Conservation (phyloP, 106 monocot genomes). For the Gastrodia elata region DNA sequence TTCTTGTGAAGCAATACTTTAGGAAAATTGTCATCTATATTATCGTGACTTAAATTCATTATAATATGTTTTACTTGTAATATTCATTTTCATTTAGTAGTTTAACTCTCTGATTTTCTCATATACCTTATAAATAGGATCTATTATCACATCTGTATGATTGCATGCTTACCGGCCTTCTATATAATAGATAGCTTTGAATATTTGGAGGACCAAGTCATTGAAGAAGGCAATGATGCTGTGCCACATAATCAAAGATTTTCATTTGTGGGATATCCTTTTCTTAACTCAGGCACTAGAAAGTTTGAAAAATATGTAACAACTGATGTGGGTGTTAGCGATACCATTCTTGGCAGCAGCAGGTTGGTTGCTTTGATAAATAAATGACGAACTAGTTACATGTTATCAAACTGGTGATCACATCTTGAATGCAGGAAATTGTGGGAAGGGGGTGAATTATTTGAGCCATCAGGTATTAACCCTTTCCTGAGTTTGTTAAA, state of each 20-base stretch:
- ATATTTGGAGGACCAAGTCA: slow-evolving; percentile 11
- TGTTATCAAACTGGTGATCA: not conserved
- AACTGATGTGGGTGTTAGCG: slow-evolving; percentile 13
- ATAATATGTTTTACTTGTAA: not conserved
- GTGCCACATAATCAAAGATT: slow-evolving; percentile 8
- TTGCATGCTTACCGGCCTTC: not conserved
- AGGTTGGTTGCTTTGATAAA: slow-evolving; percentile 36
- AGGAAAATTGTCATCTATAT: not conserved
- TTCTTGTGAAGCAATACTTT: slow-evolving; percentile 5
- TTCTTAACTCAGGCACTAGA: slow-evolving; percentile 5
- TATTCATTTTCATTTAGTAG: not conserved
- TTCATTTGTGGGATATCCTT: slow-evolving; percentile 7
- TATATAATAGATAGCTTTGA: slow-evolving; percentile 17
- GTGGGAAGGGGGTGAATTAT: slow-evolving; percentile 9
- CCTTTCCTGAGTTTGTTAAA: not conserved
- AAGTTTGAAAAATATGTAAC: slow-evolving; percentile 11
- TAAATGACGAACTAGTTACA: not conserved
- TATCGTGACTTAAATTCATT: slow-evolving; percentile 1
- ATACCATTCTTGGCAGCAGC: slow-evolving; percentile 10
- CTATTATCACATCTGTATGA: not conserved
- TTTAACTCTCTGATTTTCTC: not conserved
- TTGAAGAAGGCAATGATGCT: slow-evolving; percentile 12
- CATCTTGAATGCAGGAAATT: slow-evolving; percentile 18
- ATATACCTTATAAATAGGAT: not conserved
- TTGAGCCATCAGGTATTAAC: slow-evolving; percentile 29